phyloP scores from a whole-genome alignment of 495 filamentous ascomycete genomes.

The Aspergillus haitiensis region DNA sequence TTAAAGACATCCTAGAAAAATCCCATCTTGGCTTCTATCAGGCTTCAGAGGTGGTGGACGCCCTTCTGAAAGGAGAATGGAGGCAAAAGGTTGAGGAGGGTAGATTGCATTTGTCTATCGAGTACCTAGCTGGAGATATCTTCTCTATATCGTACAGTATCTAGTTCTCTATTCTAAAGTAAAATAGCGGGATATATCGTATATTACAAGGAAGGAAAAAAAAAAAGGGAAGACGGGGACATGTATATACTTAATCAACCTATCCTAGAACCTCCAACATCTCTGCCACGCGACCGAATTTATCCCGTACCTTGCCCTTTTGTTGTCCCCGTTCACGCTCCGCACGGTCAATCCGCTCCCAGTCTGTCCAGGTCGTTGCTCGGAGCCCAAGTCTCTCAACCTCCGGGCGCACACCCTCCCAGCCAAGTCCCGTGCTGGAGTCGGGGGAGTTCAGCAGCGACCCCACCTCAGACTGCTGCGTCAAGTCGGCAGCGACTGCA shows the following conservation, averaged over 20 bases:
- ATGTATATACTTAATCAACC: constrained; percentile 15
- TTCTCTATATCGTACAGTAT: not conserved
- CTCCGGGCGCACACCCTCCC: constrained; percentile 68
- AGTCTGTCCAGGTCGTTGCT: constrained; percentile 72
- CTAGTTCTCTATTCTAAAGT: too few relatives aligned
- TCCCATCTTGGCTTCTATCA: too few relatives aligned
- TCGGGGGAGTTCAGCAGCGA: constrained; percentile 50
- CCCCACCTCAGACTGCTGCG: constrained; percentile 23
- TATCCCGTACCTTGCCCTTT: constrained; percentile 79
- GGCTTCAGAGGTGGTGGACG: too few relatives aligned
- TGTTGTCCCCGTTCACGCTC: constrained; percentile 67
- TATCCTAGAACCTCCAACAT: constrained; percentile 66
- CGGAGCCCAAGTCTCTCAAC: constrained; percentile 50
- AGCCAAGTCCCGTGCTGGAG: constrained; percentile 58
- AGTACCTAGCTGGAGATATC: not conserved
- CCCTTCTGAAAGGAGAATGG: too few relatives aligned
- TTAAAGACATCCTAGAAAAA: too few relatives aligned
- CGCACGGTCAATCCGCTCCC: constrained; percentile 77
- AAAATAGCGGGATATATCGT: constrained; percentile 1
- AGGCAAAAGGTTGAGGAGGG: too few relatives aligned
- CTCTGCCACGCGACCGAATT: constrained; percentile 71
- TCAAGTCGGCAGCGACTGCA: constrained; percentile 73
- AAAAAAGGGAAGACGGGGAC: too few relatives aligned
- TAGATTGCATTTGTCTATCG: too few relatives aligned
- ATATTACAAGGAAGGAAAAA: not conserved